Percentiles rank a stretch among this genome's conserved stretches.
phyloP scores from a whole-genome alignment of 202 grass and related monocot species.

The Zoysia matrella region DNA sequence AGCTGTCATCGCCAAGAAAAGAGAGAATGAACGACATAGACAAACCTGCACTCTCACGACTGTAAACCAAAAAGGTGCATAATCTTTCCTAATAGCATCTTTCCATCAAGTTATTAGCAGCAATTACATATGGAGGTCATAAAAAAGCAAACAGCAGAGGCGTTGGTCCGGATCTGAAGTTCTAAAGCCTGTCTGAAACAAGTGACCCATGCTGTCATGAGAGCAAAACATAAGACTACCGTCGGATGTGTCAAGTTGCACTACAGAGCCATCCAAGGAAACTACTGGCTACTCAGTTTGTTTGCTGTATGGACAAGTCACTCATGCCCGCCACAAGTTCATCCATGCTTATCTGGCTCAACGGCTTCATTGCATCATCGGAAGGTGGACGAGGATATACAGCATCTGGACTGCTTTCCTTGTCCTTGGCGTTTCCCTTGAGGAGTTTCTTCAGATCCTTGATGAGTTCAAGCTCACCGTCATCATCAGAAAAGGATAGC shows the following conservation, averaged over 20 bases:
- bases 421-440: not conserved
- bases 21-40: not conserved
- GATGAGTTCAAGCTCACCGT: slow-evolving; percentile 50
- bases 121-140: not conserved
- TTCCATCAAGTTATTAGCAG: not conserved
- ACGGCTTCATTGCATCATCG: slow-evolving; percentile 16
- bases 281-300: not conserved
- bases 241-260: not conserved
- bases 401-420: not conserved
- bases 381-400: slow-evolving; percentile 10
- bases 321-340: slow-evolving; percentile 48
- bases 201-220: not conserved
- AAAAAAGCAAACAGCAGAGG: not conserved
- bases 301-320: slow-evolving; percentile 50
- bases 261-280: not conserved
- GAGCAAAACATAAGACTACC: not conserved
- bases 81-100: not conserved
- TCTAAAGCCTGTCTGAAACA: not conserved
- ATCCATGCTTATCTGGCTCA: slow-evolving; percentile 43
- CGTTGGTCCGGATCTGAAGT: not conserved
- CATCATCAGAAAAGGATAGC: slow-evolving; percentile 24
- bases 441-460: slow-evolving; percentile 54
- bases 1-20: not conserved
- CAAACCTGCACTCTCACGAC: not conserved
- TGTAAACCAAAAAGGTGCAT: not conserved